Percentiles rank a stretch among this genome's conserved stretches.
Evolutionary conservation across 768 basidiomycete genomes (phyloP).

Genomic region (Psilocybe cubensis): DNA sequence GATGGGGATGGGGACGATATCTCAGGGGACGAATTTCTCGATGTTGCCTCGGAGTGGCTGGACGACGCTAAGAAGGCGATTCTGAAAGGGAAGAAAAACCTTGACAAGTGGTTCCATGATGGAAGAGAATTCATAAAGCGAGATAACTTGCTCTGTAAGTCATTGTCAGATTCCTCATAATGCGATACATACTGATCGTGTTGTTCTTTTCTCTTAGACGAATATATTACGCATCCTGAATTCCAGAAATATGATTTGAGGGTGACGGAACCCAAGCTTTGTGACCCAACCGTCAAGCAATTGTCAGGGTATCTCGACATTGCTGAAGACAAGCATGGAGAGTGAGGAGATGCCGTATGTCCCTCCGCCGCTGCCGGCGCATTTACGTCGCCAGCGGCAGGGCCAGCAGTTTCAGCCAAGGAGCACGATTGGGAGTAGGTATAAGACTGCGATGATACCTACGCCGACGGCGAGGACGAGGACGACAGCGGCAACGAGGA

Average conservation of each 20-base stretch:
- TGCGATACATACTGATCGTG: background rate
- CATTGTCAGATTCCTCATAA: background rate
- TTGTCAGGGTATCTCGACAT: slow-evolving; percentile 87
- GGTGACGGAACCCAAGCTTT: slow-evolving; percentile 69
- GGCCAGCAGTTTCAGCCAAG: no score
- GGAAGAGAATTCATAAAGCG: slow-evolving; percentile 74
- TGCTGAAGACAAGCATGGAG: slow-evolving; percentile 74
- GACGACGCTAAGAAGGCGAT: slow-evolving; percentile 46
- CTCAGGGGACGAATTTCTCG: slow-evolving; percentile 32
- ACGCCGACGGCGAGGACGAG: no score
- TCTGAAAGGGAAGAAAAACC: slow-evolving; percentile 46
- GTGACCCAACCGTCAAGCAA: slow-evolving; percentile 78
- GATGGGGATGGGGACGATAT: no score
- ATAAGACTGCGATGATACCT: no score
- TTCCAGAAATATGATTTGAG: slow-evolving; percentile 58
- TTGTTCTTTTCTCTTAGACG: slow-evolving; percentile 50
- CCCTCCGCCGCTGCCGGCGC: no score
- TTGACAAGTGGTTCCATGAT: slow-evolving; percentile 64
- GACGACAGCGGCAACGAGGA: no score
- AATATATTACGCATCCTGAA: slow-evolving; percentile 61
- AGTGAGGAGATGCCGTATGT: no score
- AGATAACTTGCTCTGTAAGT: slow-evolving; percentile 73
- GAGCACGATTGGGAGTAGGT: no score
- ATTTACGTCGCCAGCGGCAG: no score
- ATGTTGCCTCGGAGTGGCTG: slow-evolving; percentile 37